Base-by-base conservation (phyloP, 495 filamentous ascomycete genomes). In the Hyaloscypha variabilis region DNA sequence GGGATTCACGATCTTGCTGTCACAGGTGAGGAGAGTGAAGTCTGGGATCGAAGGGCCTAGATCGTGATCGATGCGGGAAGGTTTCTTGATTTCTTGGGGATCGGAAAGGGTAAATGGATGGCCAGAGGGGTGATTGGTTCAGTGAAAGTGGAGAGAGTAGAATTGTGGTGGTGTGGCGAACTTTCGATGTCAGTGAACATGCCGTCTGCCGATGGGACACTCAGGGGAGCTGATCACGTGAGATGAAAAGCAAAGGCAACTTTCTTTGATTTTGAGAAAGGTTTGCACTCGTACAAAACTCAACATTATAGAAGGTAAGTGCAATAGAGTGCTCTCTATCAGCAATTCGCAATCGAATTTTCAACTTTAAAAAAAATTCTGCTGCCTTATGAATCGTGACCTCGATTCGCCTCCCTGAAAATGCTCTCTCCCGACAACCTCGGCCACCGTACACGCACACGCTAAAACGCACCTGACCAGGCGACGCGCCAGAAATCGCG, bases 401-500 rank as follows among this genome's bases (percentile, higher is more conserved):
- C n/a, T n/a, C 14, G 4, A 14, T 19, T 46, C 39, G 39, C 39
- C 39, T 46, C 39, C 39, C 39, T 46, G 39, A 46, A 46, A 46
- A 46, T 46, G 39, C 3, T 10, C 10, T 4, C 4, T 17, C 19
- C 11, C 13, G 39, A 14, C 1, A 4, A 17, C 4, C 13, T 17
- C 39, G 39, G 17, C 39, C 13, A 46, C 51, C 51, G 51, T 54
- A 54, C n/a, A 11, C 25, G 26, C n/a, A 54, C 21, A 19, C 51
- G 25, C 51, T 24, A 54, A 54, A 51, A 54, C 26, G 11, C 51
- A 54, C 51, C 51, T 54, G 51, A 54, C 51, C 21, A 24, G 23
- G 51, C 51, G 51, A 54, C 51, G 51, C 51, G 54, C 25, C 54
- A 34, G 30, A 58, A 58, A 30, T 59, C 63, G 36, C 56, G 46